These are phyloP conservation scores for Arxiozyma slooffiae DNA, from an alignment of 1,139 yeast species.

Conservation along the genomic window DNA sequence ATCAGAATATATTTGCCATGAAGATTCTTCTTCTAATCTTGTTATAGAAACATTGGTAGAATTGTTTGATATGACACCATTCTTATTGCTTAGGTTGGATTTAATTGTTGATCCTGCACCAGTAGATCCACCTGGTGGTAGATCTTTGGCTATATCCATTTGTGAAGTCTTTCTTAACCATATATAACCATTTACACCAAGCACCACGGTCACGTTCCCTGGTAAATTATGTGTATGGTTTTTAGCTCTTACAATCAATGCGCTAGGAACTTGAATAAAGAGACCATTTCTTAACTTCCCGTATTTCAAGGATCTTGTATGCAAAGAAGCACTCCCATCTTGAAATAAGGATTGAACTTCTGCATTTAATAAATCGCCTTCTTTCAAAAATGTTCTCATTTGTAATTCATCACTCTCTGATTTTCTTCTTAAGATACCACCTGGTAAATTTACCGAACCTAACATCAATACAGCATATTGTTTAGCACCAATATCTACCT, in stretches of 20 bases:
- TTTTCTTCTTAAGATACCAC: slow-evolving; percentile 89
- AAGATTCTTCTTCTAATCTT: slow-evolving; percentile 83
- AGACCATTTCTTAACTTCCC: slow-evolving; percentile 92
- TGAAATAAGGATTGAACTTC: slow-evolving; percentile 86
- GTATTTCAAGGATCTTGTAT: slow-evolving; percentile 87
- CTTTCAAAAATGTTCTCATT: slow-evolving; percentile 88
- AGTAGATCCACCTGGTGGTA: slow-evolving; percentile 28
- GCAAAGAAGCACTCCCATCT: slow-evolving; percentile 90
- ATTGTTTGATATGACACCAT: slow-evolving; percentile 38
- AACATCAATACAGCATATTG: slow-evolving; percentile 88
- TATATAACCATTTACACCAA: slow-evolving; percentile 90
- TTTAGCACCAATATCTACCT: slow-evolving; percentile 88
- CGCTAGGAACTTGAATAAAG: slow-evolving; percentile 70
- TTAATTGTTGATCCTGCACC: slow-evolving; percentile 31
- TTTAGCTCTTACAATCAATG: slow-evolving; percentile 72
- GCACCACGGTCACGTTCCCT: slow-evolving; percentile 78
- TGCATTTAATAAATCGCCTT: slow-evolving; percentile 93
- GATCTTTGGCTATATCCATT: slow-evolving; percentile 26
- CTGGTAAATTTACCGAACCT: slow-evolving; percentile 94
- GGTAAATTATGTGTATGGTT: slow-evolving; percentile 81
- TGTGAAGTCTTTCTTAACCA: slow-evolving; percentile 76
- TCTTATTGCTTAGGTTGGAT: slow-evolving; percentile 30
- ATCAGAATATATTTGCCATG: slow-evolving; percentile 93
- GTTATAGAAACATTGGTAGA: slow-evolving; percentile 68
- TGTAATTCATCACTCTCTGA: slow-evolving; percentile 92